Conservation (phyloP, 208 protist genomes). For the Plasmodiophora brassicae region DNA sequence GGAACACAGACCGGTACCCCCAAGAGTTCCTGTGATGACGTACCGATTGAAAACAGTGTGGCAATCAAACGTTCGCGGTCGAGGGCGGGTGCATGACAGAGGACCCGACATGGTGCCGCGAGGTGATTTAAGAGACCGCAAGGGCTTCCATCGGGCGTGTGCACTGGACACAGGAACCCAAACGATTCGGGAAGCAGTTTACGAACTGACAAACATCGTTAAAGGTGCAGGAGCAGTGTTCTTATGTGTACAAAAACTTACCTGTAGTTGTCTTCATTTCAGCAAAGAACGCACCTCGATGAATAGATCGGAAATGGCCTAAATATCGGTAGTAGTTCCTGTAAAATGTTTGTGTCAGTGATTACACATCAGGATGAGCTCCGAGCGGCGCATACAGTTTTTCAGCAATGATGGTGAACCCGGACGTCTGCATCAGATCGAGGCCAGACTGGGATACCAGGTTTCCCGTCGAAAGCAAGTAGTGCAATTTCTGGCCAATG, state of each 20-base stretch:
- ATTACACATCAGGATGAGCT: too few relatives aligned
- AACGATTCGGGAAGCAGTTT: slow-evolving; percentile 92
- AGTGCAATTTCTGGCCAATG: slow-evolving; percentile 61
- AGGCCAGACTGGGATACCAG: slow-evolving; percentile 62
- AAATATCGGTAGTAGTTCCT: slow-evolving; percentile 96
- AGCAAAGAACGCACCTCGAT: slow-evolving; percentile 93
- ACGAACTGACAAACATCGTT: slow-evolving; percentile 75
- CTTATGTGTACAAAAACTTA: neutral
- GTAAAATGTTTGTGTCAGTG: too few relatives aligned
- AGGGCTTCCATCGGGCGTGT: slow-evolving; percentile 99
- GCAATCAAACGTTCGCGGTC: neutral
- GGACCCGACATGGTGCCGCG: slow-evolving; percentile 56
- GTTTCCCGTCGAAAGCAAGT: slow-evolving; percentile 78
- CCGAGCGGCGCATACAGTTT: slow-evolving; percentile 78
- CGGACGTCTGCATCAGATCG: slow-evolving; percentile 77
- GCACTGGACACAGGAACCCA: slow-evolving; percentile 99
- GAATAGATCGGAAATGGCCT: slow-evolving; percentile 87
- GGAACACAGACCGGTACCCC: neutral
- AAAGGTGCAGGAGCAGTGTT: neutral
- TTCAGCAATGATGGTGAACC: slow-evolving; percentile 95
- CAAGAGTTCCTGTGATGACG: neutral
- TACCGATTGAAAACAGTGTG: neutral
- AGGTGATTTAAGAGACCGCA: slow-evolving; percentile 99
- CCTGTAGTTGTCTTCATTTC: slow-evolving; percentile 77
- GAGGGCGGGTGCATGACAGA: neutral